These are phyloP conservation scores for Prunus dulcis DNA, from an alignment of 306 rosid species.

Conservation along the genomic window DNA sequence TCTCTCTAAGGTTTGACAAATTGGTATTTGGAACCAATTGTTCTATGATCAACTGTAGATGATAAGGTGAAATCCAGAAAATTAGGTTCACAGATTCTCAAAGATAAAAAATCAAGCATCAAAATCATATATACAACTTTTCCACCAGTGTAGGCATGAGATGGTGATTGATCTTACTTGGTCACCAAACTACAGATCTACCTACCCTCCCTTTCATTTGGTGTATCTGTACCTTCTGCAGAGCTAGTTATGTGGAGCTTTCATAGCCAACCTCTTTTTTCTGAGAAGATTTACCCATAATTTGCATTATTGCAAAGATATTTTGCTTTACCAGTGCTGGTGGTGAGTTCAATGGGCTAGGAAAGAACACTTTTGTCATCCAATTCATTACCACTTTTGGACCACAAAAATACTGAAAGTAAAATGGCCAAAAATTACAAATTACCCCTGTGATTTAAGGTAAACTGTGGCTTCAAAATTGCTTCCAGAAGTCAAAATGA, in stretches of 20 bases:
- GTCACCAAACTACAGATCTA: slow-evolving; percentile 1
- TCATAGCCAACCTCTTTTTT: neutral
- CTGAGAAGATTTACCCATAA: neutral
- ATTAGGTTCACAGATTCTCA: neutral
- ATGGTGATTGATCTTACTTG: slow-evolving; percentile 15
- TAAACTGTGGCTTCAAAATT: neutral
- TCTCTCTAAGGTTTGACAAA: neutral
- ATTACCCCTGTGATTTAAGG: too few relatives aligned
- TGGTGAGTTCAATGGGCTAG: neutral
- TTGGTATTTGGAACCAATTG: too few relatives aligned
- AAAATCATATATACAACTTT: neutral
- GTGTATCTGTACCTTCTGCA: neutral
- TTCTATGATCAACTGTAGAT: neutral
- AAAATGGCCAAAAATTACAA: neutral
- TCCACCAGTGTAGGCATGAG: neutral
- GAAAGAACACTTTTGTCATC: neutral
- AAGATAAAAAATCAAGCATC: neutral
- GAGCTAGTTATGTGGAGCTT: slow-evolving; percentile 9
- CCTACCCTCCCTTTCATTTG: neutral
- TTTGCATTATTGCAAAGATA: slow-evolving; percentile 2
- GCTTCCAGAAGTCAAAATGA: neutral
- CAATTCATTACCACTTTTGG: neutral
- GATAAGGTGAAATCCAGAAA: neutral
- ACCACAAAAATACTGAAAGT: slow-evolving; percentile 5
- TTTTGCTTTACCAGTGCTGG: neutral